Evolutionary conservation across 2,329 filamentous ascomycete genomes (phyloP), one percentile per base, ranked within the genome.

Genomic region (Talaromyces sp.): DNA sequence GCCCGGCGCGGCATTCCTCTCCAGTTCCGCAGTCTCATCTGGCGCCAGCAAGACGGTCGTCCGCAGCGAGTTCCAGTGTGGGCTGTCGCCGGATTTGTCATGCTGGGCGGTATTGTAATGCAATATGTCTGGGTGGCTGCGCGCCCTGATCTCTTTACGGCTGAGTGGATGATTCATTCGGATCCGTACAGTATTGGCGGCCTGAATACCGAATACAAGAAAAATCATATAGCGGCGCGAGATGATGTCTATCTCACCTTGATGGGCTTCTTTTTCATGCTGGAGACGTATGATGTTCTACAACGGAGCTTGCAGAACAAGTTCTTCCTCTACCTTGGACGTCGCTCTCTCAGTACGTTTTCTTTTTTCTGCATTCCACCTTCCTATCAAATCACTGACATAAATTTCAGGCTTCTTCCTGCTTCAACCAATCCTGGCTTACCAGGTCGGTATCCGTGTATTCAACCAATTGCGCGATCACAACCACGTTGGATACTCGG

Each of bases 171-270:
- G 24, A 73, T 70, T 9, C 78, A 80, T 65, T 77, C 77, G 0
- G 73, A 73, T 19, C 60, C 77, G 21, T 80, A 80, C 62, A 72
- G 68, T 9, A 69, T 69, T 0, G 74, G 71, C 7, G 66, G 69
- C 14, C 63, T 80, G 46, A 77, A 78, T 48, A 66, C 63, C 6
- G 63, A 69, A 31, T 67, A 73, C 17, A 71, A 76, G 58, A 41
- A 66, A 1, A 66, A 67, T 7, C 68, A 75, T 54, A 74, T 74
- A 2, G 67, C 72, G 48, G 73, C 77, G 1, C 67, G 78, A 31
- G 72, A 75, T 41, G 77, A 80, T 58, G 75, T 77, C 59, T 80
- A 77, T 60, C 66, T 80, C 3, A 67, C 79, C 29, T 68, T 80
- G n/a, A 48, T 79, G 0, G 78, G 77, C 1, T 68, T 75, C 35